Evolutionary conservation across 2,329 filamentous ascomycete species (phyloP).

Genomic region (Trichophyton rubrum): DNA sequence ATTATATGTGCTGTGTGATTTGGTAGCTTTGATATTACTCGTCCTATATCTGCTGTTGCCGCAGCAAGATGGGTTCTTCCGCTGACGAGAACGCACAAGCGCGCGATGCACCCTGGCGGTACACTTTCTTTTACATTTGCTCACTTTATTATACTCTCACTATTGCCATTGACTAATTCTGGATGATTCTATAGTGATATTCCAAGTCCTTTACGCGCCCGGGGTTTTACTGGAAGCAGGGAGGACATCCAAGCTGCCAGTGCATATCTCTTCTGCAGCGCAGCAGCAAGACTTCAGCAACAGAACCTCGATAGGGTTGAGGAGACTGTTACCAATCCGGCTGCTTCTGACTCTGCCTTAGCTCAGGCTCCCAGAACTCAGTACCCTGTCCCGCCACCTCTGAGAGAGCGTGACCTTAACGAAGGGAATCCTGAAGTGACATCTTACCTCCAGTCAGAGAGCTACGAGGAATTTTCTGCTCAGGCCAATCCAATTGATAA

Average conservation of each 20-base stretch:
- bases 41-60: neutral
- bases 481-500: neutral
- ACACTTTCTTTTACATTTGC: neutral
- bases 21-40: neutral
- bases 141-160: neutral
- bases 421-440: neutral
- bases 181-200: neutral
- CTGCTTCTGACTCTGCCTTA: too few relatives aligned
- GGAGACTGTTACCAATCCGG: neutral
- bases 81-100: neutral
- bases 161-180: neutral
- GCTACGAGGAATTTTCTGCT: neutral
- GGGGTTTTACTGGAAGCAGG: neutral
- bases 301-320: neutral
- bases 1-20: neutral
- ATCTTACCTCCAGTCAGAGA: slow-evolving; percentile 1
- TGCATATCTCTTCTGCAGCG: neutral
- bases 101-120: neutral
- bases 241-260: slow-evolving; percentile 1
- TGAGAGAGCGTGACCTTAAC: neutral
- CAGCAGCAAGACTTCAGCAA: slow-evolving; percentile 1
- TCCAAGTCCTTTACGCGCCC: neutral
- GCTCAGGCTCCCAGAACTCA: neutral
- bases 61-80: neutral
- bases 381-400: neutral